Percentiles rank a stretch among this genome's conserved stretches.
Conservation (phyloP, 1,139 yeast species). For the Suhomyces taliae region DNA sequence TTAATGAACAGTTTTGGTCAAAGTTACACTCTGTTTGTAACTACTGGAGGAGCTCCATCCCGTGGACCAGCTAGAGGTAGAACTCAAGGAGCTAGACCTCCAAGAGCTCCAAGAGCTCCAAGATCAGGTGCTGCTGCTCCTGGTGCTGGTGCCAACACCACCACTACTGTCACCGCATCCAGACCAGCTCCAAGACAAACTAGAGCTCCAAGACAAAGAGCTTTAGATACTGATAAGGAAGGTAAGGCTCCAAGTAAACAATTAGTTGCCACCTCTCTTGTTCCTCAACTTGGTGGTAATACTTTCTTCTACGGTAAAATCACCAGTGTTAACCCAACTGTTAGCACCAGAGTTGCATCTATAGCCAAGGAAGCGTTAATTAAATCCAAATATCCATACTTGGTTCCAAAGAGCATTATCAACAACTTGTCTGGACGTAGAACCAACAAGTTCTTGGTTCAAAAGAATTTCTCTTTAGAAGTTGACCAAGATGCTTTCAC, state of each 20-base stretch:
- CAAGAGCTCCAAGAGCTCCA: conserved; percentile 7
- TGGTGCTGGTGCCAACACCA: background rate
- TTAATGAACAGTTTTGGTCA: conserved; percentile 14
- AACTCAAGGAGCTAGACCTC: conserved; percentile 1
- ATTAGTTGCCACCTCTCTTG: conserved; percentile 20
- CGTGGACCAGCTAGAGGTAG: conserved; percentile 2
- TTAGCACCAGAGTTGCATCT: conserved; percentile 42
- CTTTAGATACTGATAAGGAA: conserved; percentile 4
- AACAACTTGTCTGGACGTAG: conserved; percentile 27
- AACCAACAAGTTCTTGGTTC: conserved; percentile 36
- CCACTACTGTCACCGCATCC: background rate
- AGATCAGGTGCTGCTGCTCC: conserved; percentile 1
- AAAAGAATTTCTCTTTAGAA: conserved; percentile 30
- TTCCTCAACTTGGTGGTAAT: conserved; percentile 28
- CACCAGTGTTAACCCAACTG: conserved; percentile 30
- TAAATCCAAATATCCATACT: conserved; percentile 45
- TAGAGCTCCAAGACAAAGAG: conserved; percentile 5
- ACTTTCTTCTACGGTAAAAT: conserved; percentile 43
- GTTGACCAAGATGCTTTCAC: conserved; percentile 27
- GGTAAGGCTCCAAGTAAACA: conserved; percentile 13
- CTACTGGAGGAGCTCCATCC: conserved; percentile 3
- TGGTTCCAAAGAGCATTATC: conserved; percentile 38
- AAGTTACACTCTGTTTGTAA: conserved; percentile 7
- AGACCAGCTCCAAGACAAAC: conserved; percentile 7
- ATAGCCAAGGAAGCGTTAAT: conserved; percentile 41